Conservation (phyloP, 208 protist genomes). For the Angomonas ambiguus region DNA sequence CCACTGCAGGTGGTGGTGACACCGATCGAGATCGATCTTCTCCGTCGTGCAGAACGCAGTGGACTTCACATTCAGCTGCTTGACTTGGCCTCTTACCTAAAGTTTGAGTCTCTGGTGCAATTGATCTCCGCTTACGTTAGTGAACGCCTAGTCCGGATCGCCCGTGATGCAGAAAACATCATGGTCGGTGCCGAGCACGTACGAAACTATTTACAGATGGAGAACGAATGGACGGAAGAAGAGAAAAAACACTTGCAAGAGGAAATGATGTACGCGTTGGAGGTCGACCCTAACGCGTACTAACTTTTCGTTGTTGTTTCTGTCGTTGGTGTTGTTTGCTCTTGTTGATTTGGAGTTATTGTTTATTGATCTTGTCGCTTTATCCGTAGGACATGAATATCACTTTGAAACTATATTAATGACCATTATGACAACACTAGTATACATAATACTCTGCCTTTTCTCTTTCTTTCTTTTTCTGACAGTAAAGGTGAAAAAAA, state of each 20-base stretch:
- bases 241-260: conserved; percentile 51
- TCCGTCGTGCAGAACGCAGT: conserved; percentile 26
- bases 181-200: conserved; percentile 64
- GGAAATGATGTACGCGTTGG: conserved; percentile 75
- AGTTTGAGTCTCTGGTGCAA: conserved; percentile 33
- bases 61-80: conserved; percentile 38
- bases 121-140: conserved; percentile 56
- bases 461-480: too few relatives aligned
- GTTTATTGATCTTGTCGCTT: too few relatives aligned
- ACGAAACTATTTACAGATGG: conserved; percentile 46
- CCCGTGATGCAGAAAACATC: conserved; percentile 45
- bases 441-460: neutral
- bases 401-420: too few relatives aligned
- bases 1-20: conserved; percentile 24
- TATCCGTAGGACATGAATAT: too few relatives aligned
- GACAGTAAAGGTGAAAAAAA: too few relatives aligned
- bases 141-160: conserved; percentile 54
- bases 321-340: conserved; percentile 3
- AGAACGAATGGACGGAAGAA: conserved; percentile 74
- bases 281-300: conserved; percentile 50
- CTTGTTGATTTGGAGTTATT: conserved; percentile 7
- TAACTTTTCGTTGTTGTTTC: conserved; percentile 14
- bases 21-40: conserved; percentile 38
- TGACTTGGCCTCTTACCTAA: conserved; percentile 44
- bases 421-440: neutral